phyloP scores from a whole-genome alignment of 192 early-diverging fungal genomes.

The Podochytrium sp. region DNA sequence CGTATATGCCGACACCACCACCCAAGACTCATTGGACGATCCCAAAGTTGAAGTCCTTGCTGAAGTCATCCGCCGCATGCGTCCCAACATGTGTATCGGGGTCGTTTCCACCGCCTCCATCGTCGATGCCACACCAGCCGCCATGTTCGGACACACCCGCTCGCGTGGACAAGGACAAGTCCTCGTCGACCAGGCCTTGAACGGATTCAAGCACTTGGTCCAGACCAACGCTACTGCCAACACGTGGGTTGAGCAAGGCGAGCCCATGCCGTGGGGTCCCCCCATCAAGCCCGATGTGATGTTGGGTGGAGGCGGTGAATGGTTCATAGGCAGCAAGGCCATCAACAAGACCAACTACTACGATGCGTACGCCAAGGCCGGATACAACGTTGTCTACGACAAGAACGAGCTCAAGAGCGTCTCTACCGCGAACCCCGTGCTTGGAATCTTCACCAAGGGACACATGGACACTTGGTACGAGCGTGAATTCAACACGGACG shows the following conservation, averaged over 20 bases:
- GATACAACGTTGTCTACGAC: constrained; percentile 62
- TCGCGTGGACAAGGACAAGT: constrained; percentile 52
- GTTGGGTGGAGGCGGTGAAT: constrained; percentile 67
- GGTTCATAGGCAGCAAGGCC: constrained; percentile 47
- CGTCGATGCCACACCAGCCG: constrained; percentile 70
- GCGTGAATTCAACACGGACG: constrained; percentile 59
- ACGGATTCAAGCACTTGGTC: constrained; percentile 39
- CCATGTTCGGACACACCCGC: constrained; percentile 64
- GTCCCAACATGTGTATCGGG: constrained; percentile 65
- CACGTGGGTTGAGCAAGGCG: constrained; percentile 15
- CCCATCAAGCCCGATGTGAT: constrained; percentile 64
- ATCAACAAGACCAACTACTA: constrained; percentile 27
- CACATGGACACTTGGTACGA: constrained; percentile 73
- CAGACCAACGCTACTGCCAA: constrained; percentile 7
- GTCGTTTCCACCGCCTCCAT: constrained; percentile 66
- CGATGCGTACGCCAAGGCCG: constrained; percentile 49
- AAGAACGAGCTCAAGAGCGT: constrained; percentile 51
- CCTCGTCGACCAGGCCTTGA: constrained; percentile 63
- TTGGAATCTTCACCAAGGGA: constrained; percentile 63
- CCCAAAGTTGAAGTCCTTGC: constrained; percentile 65
- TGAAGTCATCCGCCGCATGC: constrained; percentile 62
- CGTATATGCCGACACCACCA: constrained; percentile 67
- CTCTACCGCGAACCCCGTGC: constrained; percentile 50
- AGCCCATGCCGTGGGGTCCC: constrained; percentile 34
- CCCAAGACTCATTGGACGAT: constrained; percentile 56